Conservation (phyloP, 108 stramenopile species). For the Thalassiosira profunda region DNA sequence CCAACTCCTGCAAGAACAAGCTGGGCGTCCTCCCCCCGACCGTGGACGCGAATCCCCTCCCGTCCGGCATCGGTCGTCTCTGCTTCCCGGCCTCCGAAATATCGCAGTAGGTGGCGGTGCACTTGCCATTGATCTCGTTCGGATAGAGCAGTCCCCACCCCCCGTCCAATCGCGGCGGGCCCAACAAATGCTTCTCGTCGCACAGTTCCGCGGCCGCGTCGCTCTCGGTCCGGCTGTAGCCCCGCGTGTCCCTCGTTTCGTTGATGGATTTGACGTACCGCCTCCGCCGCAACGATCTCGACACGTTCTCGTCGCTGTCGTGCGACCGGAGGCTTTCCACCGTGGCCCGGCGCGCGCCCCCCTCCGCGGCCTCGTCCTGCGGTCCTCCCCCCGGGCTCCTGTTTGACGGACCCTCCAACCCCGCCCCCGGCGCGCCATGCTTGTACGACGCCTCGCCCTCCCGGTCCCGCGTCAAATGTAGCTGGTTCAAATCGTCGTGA, state of each 20-base stretch:
- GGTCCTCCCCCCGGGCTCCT: no score
- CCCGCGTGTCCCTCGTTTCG: conserved; percentile 6
- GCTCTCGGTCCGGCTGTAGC: not conserved
- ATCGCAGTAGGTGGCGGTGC: conserved; percentile 49
- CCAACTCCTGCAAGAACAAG: conserved; percentile 78
- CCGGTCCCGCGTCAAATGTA: conserved; percentile 65
- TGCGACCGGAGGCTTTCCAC: no score
- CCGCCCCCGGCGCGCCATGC: no score
- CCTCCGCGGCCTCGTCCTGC: no score
- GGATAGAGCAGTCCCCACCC: conserved; percentile 60
- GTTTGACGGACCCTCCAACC: no score
- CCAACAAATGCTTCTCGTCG: conserved; percentile 41
- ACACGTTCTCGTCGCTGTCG: no score
- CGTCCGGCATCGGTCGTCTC: conserved; percentile 9
- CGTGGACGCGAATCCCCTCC: conserved; percentile 63
- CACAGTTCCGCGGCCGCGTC: not conserved
- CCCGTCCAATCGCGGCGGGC: conserved; percentile 62
- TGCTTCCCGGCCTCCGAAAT: conserved; percentile 1
- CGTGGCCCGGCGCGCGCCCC: no score
- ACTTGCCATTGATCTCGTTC: conserved; percentile 5
- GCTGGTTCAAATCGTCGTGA: conserved; percentile 61
- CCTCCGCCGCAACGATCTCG: conserved; percentile 5
- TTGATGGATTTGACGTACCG: conserved; percentile 36
- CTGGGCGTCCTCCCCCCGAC: conserved; percentile 70
- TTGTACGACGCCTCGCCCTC: conserved; percentile 25